Base-by-base conservation (phyloP, 2,329 filamentous ascomycete species). In the Apiospora pterosperma region DNA sequence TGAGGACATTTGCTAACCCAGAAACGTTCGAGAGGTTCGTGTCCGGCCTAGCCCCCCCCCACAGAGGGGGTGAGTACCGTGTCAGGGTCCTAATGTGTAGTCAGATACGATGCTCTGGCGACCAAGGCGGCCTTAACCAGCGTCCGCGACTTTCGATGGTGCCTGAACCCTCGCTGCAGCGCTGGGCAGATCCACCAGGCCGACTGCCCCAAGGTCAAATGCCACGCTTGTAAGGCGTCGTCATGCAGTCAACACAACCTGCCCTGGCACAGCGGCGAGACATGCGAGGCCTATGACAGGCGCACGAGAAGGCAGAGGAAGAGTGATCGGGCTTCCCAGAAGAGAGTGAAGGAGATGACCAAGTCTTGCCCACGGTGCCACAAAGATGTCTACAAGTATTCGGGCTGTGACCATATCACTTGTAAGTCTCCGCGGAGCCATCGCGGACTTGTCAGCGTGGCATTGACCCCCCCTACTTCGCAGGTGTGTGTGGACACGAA, bases 331-430 rank as follows among this genome's bases (percentile, higher is more conserved):
- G 75, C 74, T 6, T 79, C 78, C 0, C 74, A 77, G 66, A 70
- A 72, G 23, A 69, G 70, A 34, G 70, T 79, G 28, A 71, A 71
- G 41, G 69, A 76, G 42, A 75, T 71, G 16, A 72, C 75, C 12
- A 77, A 74, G 65, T 67, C 73, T 1, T 81, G 79, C 36, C 78
- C 78, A 0, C 66, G 68, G 21, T 80, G 79, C 66, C 71, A 74
- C 19, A 75, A 69, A 64, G 71, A 70, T 41, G 72, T 80, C 0
- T 64, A 76, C 63, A 80, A 80, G 61, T 76, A 68, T 19, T 67
- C 63, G 0, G 79, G 79, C 5, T 81, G 78, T 63, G 78, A 79
- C 64, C 78, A 80, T 64, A 76, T 81, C 4, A 80, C 77, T 1
- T 80, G 79, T 78, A 68, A 71, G 76, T 74, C 23, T 58, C 7